Evolutionary conservation across 2,329 filamentous ascomycete species (phyloP), one percentile per base, ranked within the genome.

Genomic region (Pyrenochaeta sp.): DNA sequence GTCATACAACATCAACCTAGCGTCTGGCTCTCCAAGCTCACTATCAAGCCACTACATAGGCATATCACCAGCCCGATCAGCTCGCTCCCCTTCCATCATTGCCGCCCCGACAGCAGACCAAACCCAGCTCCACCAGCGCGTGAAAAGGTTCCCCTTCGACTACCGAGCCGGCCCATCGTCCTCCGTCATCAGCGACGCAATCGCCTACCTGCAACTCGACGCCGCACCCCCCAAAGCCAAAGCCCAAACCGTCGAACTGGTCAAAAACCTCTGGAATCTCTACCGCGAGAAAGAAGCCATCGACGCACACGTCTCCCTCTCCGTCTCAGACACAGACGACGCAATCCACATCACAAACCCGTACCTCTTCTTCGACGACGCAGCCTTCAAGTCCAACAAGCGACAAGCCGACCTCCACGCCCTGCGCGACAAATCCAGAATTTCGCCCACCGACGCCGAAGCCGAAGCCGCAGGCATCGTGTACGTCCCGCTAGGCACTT

Each of bases 381-480:
- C 86, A 2, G 85, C 86, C 1, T 85, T 81, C 68, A 78, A 80
- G 41, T 86, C 81, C 59, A 76, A 77, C 2, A 77, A 77, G n/a
- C 80, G 86, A 1, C 85, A 89, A 48, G 68, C 74, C 27, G 80
- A 82, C 32, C 73, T 89, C 19, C 85, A 87, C 57, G 67, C 69
- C 6, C 71, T 86, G 9, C 77, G 85, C 17, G 77, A 83, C 47
- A 69, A 71, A 18, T 65, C 74, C 3, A 61, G 72, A 4, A 78
- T 85, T 59, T 78, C 83, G 7, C 68, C 77, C 0, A 77, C 78
- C 35, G 85, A 87, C 58, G 71, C 82, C 3, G 81, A 84, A 54
- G 86, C 83, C 2, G 85, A 87, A 63, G 78, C 81, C 44, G 76
- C 85, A 44, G 89, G 89, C 3, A 90, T 96, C 57, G 88, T 94